These are phyloP conservation scores for Zygoascus flipseniorum DNA, from an alignment of 805 yeast species.

Conservation along the genomic window DNA sequence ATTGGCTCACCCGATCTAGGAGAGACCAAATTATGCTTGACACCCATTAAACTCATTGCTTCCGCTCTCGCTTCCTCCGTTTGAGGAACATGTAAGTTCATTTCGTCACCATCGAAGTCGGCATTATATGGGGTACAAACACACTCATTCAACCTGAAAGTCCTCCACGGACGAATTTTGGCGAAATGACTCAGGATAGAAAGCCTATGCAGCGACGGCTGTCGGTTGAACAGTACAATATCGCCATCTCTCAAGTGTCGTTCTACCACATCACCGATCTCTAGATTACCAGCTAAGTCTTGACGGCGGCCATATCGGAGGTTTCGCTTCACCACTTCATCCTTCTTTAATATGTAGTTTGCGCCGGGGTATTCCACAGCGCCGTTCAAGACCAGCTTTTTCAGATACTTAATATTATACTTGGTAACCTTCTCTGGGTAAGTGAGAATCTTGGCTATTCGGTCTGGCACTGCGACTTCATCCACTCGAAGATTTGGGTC, in stretches of 20 bases:
- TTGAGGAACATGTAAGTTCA: conserved; percentile 98
- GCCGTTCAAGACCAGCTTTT: conserved; percentile 67
- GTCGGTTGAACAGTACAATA: conserved; percentile 90
- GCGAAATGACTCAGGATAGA: conserved; percentile 95
- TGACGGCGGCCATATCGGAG: conserved; percentile 79
- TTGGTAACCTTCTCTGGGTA: conserved; percentile 92
- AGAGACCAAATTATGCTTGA: conserved; percentile 84
- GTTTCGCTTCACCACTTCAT: conserved; percentile 81
- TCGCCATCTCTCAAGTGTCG: conserved; percentile 97
- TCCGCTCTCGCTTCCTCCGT: conserved; percentile 98
- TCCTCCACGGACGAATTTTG: conserved; percentile 95
- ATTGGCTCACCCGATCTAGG: conserved; percentile 99
- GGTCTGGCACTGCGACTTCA: conserved; percentile 97
- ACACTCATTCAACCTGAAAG: conserved; percentile 94
- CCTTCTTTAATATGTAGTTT: conserved; percentile 73
- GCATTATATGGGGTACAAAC: conserved; percentile 99
- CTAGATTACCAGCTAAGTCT: conserved; percentile 65
- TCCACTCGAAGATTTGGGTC: conserved; percentile 93
- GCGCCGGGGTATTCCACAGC: conserved; percentile 95
- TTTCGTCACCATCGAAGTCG: conserved; percentile 98
- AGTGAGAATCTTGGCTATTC: conserved; percentile 91
- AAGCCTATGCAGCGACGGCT: conserved; percentile 92
- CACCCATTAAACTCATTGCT: conserved; percentile 98
- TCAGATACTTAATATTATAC: conserved; percentile 74
- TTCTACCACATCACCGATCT: conserved; percentile 88